Conservation (phyloP, 2,329 filamentous ascomycete species). For the Balansia obtecta region DNA sequence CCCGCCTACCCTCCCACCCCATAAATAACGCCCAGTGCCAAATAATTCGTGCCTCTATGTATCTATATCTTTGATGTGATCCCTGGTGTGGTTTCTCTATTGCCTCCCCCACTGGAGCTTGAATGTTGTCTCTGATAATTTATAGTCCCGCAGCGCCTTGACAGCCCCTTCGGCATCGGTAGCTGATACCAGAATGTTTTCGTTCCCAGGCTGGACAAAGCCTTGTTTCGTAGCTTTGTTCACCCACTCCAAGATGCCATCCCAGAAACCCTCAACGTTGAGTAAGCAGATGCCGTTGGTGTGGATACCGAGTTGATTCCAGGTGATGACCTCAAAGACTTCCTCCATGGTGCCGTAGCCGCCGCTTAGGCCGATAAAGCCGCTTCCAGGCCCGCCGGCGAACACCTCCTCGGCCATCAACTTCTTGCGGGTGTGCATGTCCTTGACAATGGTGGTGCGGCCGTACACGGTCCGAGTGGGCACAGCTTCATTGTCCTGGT, state of each 20-base stretch:
- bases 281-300: slow-evolving; percentile 63
- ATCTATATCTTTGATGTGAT: background rate
- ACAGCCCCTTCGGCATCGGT: slow-evolving; percentile 61
- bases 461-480: slow-evolving; percentile 61
- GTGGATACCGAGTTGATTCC: slow-evolving; percentile 96
- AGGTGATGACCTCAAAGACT: slow-evolving; percentile 80
- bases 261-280: slow-evolving; percentile 87
- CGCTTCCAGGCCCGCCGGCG: slow-evolving; percentile 65
- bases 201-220: slow-evolving; percentile 62
- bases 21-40: too few relatives aligned
- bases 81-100: slow-evolving; percentile 20
- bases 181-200: slow-evolving; percentile 68
- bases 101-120: slow-evolving; percentile 71
- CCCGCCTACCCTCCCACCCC: too few relatives aligned
- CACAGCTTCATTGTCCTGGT: slow-evolving; percentile 38
- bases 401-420: slow-evolving; percentile 87
- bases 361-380: slow-evolving; percentile 79
- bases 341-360: slow-evolving; percentile 96
- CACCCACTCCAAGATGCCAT: slow-evolving; percentile 76
- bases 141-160: slow-evolving; percentile 58
- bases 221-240: slow-evolving; percentile 60
- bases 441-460: slow-evolving; percentile 72
- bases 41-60: background rate
- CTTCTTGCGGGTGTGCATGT: slow-evolving; percentile 94
- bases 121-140: slow-evolving; percentile 60